These are phyloP conservation scores for Populus hybrid DNA, from an alignment of 441 rosid species.

Conservation along the genomic window DNA sequence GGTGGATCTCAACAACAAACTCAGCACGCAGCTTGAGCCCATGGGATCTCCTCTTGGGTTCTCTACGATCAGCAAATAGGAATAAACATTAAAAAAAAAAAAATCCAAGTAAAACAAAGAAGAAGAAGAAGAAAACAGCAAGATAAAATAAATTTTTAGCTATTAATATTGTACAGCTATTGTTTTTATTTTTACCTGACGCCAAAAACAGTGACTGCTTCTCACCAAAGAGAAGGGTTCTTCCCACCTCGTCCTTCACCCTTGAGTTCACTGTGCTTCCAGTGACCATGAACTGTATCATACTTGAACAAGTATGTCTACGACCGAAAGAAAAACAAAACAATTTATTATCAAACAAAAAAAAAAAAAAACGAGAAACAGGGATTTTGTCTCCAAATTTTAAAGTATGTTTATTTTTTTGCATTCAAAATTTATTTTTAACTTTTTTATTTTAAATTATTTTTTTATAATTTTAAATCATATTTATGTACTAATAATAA, in stretches of 20 bases:
- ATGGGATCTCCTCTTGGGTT: slow-evolving; percentile 82
- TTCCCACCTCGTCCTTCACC: slow-evolving; percentile 64
- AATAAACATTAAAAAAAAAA: background rate
- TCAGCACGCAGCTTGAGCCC: slow-evolving; percentile 72
- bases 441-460: too few relatives aligned
- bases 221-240: slow-evolving; percentile 67
- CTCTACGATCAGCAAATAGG: slow-evolving; percentile 21
- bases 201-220: slow-evolving; percentile 60
- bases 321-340: background rate
- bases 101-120: too few relatives aligned
- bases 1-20: slow-evolving; percentile 71
- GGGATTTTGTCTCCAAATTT: too few relatives aligned
- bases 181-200: slow-evolving; percentile 34
- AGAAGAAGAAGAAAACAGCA: background rate
- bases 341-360: too few relatives aligned
- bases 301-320: slow-evolving; percentile 82
- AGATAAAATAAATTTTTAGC: background rate
- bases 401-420: too few relatives aligned
- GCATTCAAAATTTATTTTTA: too few relatives aligned
- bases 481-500: too few relatives aligned
- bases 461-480: too few relatives aligned
- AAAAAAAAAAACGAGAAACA: too few relatives aligned
- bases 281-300: slow-evolving; percentile 76
- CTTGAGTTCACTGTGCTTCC: slow-evolving; percentile 71
- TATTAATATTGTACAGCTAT: background rate